These are phyloP conservation scores for Leccinum angustisporum DNA, from an alignment of 1,284 basidiomycete genomes.

Conservation along the genomic window DNA sequence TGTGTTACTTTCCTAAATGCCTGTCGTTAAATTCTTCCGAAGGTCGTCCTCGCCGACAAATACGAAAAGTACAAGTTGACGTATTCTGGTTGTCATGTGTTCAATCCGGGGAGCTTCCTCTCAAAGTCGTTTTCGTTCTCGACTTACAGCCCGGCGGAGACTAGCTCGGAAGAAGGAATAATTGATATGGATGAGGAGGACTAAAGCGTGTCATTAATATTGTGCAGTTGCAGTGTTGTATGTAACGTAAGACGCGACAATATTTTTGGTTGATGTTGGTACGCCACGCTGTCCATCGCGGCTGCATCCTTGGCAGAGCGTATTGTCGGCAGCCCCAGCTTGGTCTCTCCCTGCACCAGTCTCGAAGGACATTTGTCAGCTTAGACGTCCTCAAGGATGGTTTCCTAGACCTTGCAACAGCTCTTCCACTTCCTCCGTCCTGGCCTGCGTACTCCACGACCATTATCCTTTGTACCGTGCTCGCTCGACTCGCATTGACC, in stretches of 20 bases:
- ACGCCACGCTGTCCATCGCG: conserved; percentile 16
- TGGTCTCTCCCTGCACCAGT: conserved; percentile 1
- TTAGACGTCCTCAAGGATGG: conserved; percentile 46
- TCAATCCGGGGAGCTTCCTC: conserved; percentile 93
- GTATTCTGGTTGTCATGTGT: conserved; percentile 97
- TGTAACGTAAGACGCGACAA: not conserved
- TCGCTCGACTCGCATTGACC: conserved; percentile 62
- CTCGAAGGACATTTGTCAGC: conserved; percentile 37
- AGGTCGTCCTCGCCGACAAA: conserved; percentile 96
- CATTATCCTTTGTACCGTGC: conserved; percentile 73
- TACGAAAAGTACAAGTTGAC: conserved; percentile 96
- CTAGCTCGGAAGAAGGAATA: conserved; percentile 71
- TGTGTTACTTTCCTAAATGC: not conserved
- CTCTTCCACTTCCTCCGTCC: conserved; percentile 64
- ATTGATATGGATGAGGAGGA: conserved; percentile 39
- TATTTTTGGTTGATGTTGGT: conserved; percentile 26
- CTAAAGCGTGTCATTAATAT: conserved; percentile 11
- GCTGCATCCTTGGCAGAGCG: conserved; percentile 9
- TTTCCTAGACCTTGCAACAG: conserved; percentile 64
- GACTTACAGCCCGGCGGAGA: conserved; percentile 81
- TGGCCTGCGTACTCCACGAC: conserved; percentile 73
- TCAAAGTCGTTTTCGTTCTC: conserved; percentile 80
- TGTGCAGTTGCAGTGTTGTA: not conserved
- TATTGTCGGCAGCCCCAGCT: not conserved
- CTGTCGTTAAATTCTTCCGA: conserved; percentile 12